Evolutionary conservation across 768 basidiomycete species (phyloP).

Genomic region (Tubosaeta brunneosetosa): DNA sequence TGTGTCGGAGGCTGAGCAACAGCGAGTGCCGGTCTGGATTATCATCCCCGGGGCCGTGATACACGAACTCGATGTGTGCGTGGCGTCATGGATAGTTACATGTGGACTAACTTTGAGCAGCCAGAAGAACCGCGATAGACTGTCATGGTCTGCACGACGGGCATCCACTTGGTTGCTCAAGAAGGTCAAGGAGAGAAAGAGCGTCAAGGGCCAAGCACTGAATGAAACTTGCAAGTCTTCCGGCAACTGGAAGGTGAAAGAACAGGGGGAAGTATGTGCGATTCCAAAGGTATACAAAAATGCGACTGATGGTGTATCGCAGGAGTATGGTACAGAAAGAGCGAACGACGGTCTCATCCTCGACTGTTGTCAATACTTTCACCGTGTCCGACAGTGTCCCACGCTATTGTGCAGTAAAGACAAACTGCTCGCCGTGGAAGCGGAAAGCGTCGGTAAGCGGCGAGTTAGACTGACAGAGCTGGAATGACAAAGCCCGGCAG

Average conservation of each 20-base stretch:
- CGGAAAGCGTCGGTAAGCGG: constrained; percentile 42
- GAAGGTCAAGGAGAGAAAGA: constrained; percentile 52
- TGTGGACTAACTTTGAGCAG: constrained; percentile 19
- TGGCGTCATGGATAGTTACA: not conserved
- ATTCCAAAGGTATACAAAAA: not conserved
- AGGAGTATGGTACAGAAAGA: constrained; percentile 33
- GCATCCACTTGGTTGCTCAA: constrained; percentile 66
- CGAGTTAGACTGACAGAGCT: not conserved
- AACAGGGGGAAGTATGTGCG: constrained; percentile 38
- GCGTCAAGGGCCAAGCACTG: constrained; percentile 57
- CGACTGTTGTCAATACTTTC: constrained; percentile 70
- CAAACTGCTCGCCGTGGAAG: constrained; percentile 57
- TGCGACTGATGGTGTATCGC: constrained; percentile 1
- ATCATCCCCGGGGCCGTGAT: constrained; percentile 74
- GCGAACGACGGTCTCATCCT: constrained; percentile 67
- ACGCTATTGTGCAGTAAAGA: constrained; percentile 68
- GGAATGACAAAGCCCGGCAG: constrained; percentile 15
- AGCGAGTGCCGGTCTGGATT: constrained; percentile 48
- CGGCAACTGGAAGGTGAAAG: constrained; percentile 55
- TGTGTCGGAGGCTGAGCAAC: constrained; percentile 53
- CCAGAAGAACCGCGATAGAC: constrained; percentile 36
- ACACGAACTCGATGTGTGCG: constrained; percentile 71
- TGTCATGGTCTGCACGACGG: constrained; percentile 63
- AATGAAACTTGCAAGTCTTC: constrained; percentile 59
- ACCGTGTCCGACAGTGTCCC: constrained; percentile 33